phyloP scores from a whole-genome alignment of 1,284 basidiomycete species.

The Rhizoctonia solani region DNA sequence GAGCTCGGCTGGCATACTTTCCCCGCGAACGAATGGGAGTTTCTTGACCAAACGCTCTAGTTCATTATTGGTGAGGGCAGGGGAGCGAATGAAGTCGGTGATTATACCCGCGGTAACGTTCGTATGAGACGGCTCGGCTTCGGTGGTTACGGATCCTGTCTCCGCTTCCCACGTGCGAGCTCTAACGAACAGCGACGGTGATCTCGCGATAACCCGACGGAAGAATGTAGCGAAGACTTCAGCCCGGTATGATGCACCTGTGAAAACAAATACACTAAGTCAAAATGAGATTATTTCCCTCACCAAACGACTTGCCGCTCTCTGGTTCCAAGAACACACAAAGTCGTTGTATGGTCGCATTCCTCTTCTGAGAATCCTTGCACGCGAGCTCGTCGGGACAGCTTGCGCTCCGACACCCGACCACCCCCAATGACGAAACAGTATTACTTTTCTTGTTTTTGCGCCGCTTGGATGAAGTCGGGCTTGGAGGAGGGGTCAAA shows the following conservation, averaged over 20 bases:
- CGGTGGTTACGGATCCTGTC: neutral
- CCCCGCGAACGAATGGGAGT: conserved; percentile 23
- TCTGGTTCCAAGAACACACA: conserved; percentile 17
- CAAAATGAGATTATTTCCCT: neutral
- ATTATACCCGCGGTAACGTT: neutral
- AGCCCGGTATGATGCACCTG: conserved; percentile 5
- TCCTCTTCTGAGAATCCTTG: conserved; percentile 12
- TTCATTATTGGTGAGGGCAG: conserved; percentile 7
- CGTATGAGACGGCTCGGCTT: neutral
- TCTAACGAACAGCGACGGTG: conserved; percentile 24
- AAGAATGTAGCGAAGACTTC: conserved; percentile 31
- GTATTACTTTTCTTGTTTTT: neutral
- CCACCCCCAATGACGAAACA: neutral
- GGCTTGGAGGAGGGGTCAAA: conserved; percentile 30
- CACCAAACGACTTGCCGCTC: neutral
- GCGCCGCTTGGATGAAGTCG: neutral
- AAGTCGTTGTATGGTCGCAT: conserved; percentile 5
- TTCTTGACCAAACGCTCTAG: conserved; percentile 17
- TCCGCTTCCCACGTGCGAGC: conserved; percentile 29
- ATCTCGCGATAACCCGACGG: conserved; percentile 26
- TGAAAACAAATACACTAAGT: neutral
- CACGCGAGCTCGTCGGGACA: conserved; percentile 1
- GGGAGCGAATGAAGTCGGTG: conserved; percentile 7
- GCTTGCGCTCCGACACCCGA: neutral
- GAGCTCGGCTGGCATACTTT: conserved; percentile 27